phyloP scores from a whole-genome alignment of 148 eudicot species.

The Rhododendron molle region DNA sequence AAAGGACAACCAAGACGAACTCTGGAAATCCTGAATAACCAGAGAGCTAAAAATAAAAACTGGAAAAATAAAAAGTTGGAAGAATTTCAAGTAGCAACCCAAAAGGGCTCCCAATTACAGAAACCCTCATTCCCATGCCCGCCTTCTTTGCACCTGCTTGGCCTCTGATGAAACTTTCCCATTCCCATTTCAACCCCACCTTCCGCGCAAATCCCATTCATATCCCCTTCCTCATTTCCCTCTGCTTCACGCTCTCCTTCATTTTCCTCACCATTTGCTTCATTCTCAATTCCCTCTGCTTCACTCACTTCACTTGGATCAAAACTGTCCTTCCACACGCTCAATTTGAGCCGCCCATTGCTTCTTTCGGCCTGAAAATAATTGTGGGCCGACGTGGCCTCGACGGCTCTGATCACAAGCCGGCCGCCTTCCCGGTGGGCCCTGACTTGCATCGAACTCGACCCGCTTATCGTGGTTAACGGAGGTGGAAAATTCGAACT shows the following conservation, averaged over 20 bases:
- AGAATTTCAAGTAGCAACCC: slow-evolving; percentile 63
- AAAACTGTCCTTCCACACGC: slow-evolving; percentile 15
- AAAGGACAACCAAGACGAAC: not conserved
- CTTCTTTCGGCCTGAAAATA: slow-evolving; percentile 55
- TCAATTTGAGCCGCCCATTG: slow-evolving; percentile 50
- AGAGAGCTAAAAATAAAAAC: not conserved
- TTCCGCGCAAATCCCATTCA: slow-evolving; percentile 4
- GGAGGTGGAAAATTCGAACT: slow-evolving; percentile 55
- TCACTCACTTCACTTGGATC: not conserved
- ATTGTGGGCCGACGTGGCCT: slow-evolving; percentile 28
- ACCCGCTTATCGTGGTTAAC: slow-evolving; percentile 52
- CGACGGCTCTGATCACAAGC: slow-evolving; percentile 57
- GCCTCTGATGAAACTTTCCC: slow-evolving; percentile 37
- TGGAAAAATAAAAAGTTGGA: not conserved
- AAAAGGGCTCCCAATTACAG: slow-evolving; percentile 54
- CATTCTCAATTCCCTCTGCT: not conserved
- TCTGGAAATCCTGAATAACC: not conserved
- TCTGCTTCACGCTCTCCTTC: slow-evolving; percentile 13
- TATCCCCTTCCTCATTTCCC: not conserved
- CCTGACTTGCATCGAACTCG: slow-evolving; percentile 33
- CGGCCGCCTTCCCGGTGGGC: slow-evolving; percentile 55
- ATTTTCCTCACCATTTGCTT: not conserved
- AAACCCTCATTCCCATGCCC: slow-evolving; percentile 45
- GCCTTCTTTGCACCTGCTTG: slow-evolving; percentile 70
- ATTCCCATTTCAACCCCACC: slow-evolving; percentile 41